Evolutionary conservation across 495 filamentous ascomycete genomes (phyloP), one percentile per base, ranked within the genome.

Genomic region (Astrothelium macrocarpum): DNA sequence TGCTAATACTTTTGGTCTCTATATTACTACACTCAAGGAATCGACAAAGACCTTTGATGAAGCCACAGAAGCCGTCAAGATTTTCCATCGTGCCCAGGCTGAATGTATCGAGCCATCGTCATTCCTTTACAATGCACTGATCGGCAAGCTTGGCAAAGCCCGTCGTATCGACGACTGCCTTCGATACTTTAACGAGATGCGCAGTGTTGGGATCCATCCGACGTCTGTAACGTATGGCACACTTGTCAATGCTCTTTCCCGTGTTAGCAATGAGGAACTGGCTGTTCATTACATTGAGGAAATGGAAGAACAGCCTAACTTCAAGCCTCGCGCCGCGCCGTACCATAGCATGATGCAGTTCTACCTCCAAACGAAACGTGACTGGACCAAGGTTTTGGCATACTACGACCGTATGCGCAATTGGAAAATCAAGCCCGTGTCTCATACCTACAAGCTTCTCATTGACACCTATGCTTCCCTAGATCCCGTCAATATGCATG

Each of bases 311-410:
- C 95, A 95, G 89, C 89, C 91, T 43, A 97, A 97, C 79, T 98
- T 97, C 85, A 96, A 97, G 79, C 90, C 94, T 45, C 85, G 94
- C 7, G 90, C 95, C 2, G 94, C 94, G 11, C 94, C 94, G 2
- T 98, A 98, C 81, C 97, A 98, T 78, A 93, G 89, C 72, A 86
- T 98, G 84, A 98, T 98, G 82, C 94, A 98, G 75, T 97, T 95
- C 80, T 98, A 97, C 84, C 83, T 97, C 64, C 92, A 87, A 70
- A 97, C 95, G 31, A 97, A 97, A 82, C 87, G 91, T 20, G 95
- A 98, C 74, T 89, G 91, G 75, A 74, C 78, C 75, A 97, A 97
- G 81, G 93, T 96, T 14, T 84, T 97, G n/a, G 82, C 87, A 26
- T 98, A 97, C 80, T 97, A 92, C 73, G 88, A 95, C 70, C 89